Evolutionary conservation across 129 eudicot species (phyloP).

Genomic region (Ambrosia artemisiifolia): DNA sequence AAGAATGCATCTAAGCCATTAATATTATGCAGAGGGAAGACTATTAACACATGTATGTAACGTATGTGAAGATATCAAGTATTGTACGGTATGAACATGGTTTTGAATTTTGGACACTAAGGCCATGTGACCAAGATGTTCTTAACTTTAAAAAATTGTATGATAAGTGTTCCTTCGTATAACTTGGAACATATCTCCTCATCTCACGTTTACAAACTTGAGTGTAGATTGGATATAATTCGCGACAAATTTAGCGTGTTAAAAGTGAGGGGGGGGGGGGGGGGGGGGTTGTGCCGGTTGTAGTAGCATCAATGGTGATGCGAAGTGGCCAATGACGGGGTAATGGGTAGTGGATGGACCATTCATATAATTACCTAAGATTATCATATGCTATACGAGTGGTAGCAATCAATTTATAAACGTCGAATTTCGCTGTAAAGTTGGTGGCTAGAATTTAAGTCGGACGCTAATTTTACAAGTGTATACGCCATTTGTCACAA

Average conservation of each 20-base stretch:
- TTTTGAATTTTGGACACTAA: slow-evolving; percentile 25
- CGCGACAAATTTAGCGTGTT: neutral
- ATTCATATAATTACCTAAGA: no score
- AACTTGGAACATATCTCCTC: neutral
- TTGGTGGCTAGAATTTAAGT: no score
- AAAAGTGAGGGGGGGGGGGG: neutral
- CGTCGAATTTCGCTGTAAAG: no score
- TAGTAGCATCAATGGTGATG: no score
- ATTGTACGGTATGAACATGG: slow-evolving; percentile 34
- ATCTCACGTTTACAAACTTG: neutral
- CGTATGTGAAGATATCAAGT: slow-evolving; percentile 21
- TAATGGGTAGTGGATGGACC: no score
- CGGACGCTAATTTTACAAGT: no score
- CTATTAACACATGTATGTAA: slow-evolving; percentile 25
- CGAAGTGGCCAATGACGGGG: no score
- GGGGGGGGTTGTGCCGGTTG: no score
- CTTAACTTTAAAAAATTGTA: neutral
- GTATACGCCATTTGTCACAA: no score
- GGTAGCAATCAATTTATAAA: no score
- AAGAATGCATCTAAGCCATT: slow-evolving; percentile 36
- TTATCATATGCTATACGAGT: no score
- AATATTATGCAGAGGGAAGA: slow-evolving; percentile 31
- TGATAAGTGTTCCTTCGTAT: slow-evolving; percentile 19
- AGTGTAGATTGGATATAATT: neutral
- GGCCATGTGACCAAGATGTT: slow-evolving; percentile 20